phyloP scores from a whole-genome alignment of 75 land plant genomes.

The Gnetum montanum region DNA sequence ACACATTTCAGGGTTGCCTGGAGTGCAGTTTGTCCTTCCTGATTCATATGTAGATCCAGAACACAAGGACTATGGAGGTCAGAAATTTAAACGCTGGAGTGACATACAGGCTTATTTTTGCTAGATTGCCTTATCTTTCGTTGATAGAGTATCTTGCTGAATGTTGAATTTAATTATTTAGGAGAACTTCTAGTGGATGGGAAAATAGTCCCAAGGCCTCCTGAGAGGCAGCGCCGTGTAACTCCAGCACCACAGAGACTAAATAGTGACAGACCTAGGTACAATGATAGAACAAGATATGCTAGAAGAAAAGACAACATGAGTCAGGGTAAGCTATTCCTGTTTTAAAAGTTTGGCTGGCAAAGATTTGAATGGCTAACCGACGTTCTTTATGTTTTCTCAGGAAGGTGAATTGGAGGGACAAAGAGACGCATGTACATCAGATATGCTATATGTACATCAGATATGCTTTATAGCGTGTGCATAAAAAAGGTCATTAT shows the following conservation, averaged over 20 bases:
- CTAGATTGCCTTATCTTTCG: neutral
- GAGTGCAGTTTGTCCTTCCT: slow-evolving; percentile 57
- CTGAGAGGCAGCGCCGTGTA: slow-evolving; percentile 32
- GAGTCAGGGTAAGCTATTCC: slow-evolving; percentile 7
- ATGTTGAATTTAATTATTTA: neutral
- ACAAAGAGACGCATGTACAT: too few species aligned
- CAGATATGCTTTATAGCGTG: too few species aligned
- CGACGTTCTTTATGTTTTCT: too few species aligned
- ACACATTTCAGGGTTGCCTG: slow-evolving; percentile 35
- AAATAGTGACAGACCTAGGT: slow-evolving; percentile 24
- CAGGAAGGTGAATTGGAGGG: too few species aligned
- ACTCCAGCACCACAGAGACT: slow-evolving; percentile 21
- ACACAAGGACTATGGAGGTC: slow-evolving; percentile 53
- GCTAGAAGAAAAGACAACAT: slow-evolving; percentile 24
- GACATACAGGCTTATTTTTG: neutral
- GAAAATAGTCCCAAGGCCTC: slow-evolving; percentile 30
- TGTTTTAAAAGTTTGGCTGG: too few species aligned
- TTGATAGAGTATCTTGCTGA: neutral
- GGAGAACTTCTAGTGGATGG: slow-evolving; percentile 32
- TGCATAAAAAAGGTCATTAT: too few species aligned
- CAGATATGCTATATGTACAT: too few species aligned
- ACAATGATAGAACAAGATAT: slow-evolving; percentile 34
- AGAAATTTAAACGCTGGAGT: neutral
- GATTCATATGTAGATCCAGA: slow-evolving; percentile 54
- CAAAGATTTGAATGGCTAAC: too few species aligned